phyloP scores from a whole-genome alignment of 192 early-diverging fungal genomes.

The Entrophospora sp. region DNA sequence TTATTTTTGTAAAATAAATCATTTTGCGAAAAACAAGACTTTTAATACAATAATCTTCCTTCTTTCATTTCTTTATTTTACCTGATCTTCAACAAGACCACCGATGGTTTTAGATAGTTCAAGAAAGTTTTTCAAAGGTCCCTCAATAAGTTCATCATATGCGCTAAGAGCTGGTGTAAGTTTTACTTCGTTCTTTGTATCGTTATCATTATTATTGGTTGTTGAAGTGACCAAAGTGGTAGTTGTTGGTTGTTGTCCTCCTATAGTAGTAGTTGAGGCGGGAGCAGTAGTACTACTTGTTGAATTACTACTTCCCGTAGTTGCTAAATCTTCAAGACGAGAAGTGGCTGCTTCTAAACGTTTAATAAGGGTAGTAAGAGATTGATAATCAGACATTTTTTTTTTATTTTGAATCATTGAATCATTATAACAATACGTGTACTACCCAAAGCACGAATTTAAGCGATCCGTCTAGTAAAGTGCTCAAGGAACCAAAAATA shows the following conservation, averaged over 20 bases:
- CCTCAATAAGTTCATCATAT: conserved; percentile 42
- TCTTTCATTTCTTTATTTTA: too few species aligned
- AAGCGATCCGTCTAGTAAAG: too few species aligned
- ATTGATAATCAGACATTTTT: conserved; percentile 50
- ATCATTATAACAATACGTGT: too few species aligned
- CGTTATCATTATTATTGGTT: conserved; percentile 4
- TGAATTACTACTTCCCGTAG: too few species aligned
- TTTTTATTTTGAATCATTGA: too few species aligned
- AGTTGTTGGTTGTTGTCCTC: conserved; percentile 25
- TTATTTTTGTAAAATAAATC: conserved; percentile 21
- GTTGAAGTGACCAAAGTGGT: conserved; percentile 30
- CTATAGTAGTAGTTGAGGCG: conserved; percentile 29
- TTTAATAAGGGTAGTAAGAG: conserved; percentile 68
- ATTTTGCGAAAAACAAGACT: conserved; percentile 57
- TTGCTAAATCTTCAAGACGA: conserved; percentile 79
- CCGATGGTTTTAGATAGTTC: conserved; percentile 43
- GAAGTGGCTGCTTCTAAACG: conserved; percentile 87
- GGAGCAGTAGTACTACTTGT: conserved; percentile 39
- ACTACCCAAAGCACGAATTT: too few species aligned
- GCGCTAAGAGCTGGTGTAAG: conserved; percentile 42
- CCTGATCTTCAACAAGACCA: conserved; percentile 50
- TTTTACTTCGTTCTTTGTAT: conserved; percentile 20
- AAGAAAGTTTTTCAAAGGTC: conserved; percentile 36
- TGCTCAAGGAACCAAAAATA: too few species aligned
- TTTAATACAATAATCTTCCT: too few species aligned